Base-by-base conservation (phyloP, 768 basidiomycete genomes). In the Rubroboletus satanas region DNA sequence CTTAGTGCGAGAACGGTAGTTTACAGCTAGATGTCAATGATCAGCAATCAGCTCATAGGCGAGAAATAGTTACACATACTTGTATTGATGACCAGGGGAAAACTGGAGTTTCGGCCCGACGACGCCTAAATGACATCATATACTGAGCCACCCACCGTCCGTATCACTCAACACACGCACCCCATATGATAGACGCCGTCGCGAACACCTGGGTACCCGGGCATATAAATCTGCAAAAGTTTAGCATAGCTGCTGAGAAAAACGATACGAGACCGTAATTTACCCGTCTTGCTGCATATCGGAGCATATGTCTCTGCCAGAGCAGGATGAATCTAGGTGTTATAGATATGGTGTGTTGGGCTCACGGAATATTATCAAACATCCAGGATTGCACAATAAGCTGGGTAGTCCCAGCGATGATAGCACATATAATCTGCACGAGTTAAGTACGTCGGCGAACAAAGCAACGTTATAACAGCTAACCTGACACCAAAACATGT, bases 371-470 rank as follows among this genome's bases (percentile, higher is more conserved):
- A 64, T 82, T 68, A 0, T 69, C 61, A 56, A 86, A 86, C 83
- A 85, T 85, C 83, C 82, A 93, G 0, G 77, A 70, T 61, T 91
- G 90, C 1, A 93, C 88, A 41, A 83, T 82, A 45, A 91, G 81
- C 61, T 89, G 87, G 0, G 82, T 79, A 14, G 87, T 88, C 56
- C 86, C 85, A 26, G 87, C 85, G 38, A 91, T 69, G 42, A 85
- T 60, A 1, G 87, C 79, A 9, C 86, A 85, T 46, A 88, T 60
- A 23, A 88, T 77, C 68, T 90, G 33, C 9, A 7, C 23, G n/a
- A 5, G 12, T 17, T 51, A 10, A 58, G 49, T 6, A 46, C 2
- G 23, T 44, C 41, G 12, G 33, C 5, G 17, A 44, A 23, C 12
- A 11, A 36, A 23, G 10, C 14, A 18, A 36, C 14, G 9, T 7